Evolutionary conservation across 768 basidiomycete species (phyloP), one percentile per base, ranked within the genome.

Genomic region (Paxillus rubicundulus): DNA sequence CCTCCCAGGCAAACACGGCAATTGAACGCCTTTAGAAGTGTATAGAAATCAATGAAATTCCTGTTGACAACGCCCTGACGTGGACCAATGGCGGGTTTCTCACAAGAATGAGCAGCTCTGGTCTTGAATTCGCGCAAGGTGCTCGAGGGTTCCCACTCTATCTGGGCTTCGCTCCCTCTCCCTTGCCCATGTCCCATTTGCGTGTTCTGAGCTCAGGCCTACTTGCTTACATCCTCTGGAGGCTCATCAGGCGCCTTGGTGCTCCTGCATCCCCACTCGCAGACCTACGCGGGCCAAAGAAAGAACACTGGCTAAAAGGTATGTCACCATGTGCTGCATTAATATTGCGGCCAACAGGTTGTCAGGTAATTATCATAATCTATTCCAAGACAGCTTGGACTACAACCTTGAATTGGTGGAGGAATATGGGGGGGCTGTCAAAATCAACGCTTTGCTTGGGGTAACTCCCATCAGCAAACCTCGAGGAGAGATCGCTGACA

Each of bases 231-330:
- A 9, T 56, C 32, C 21, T 68, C 18, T 64, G 55, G 53, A 57
- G 27, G 21, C 34, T 72, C 17, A 5, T 55, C 9, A 55, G 24
- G 20, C 59, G 42, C 5, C 9, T 65, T 32, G 36, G 41, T 28
- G 20, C 45, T 1, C 46, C n/a, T 14, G 45, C 24, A 14, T 56
- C 56, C 16, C 58, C 60, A 34, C 59, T 72, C 30, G 56, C 58
- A 6, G 16, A 28, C 44, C 57, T 72, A 17, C 59, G 49, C 0
- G 72, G 72, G 1, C 72, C 72, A 14, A n/a, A 28, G 9, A 70
- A 54, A 41, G 72, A 74, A 14, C 64, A 67, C 24, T 73, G 72
- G 72, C 39, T 74, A 16, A 69, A 66, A 46, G 72, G 72, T 63
- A 47, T 21, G 33, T 46, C 14, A 2, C 10, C 4, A 27, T 21